These are phyloP conservation scores for Chernovozyma aurita DNA, from an alignment of 1,139 yeast species.

Conservation along the genomic window DNA sequence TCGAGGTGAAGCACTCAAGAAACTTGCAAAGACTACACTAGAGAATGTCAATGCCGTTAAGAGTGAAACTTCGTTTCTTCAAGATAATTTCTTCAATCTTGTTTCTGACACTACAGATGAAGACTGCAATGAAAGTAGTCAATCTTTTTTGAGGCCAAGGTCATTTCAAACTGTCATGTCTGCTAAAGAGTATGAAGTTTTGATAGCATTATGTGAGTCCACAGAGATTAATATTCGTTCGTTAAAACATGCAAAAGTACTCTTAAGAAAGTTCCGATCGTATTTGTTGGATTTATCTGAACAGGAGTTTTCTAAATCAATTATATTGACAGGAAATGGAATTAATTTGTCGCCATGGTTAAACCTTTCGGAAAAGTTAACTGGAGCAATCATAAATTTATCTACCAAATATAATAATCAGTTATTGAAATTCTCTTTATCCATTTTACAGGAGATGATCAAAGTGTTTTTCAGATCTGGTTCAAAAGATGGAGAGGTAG, in stretches of 20 bases:
- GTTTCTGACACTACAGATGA: conserved; percentile 18
- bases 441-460: conserved; percentile 27
- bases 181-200: conserved; percentile 63
- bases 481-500: conserved; percentile 6
- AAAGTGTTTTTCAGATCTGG: conserved; percentile 17
- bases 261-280: conserved; percentile 50
- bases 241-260: conserved; percentile 44
- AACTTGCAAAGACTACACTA: conserved; percentile 20
- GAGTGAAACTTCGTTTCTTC: conserved; percentile 3
- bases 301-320: conserved; percentile 38
- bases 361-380: conserved; percentile 29
- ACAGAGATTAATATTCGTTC: conserved; percentile 17
- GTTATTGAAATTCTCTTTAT: conserved; percentile 21
- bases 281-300: conserved; percentile 59
- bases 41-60: conserved; percentile 1
- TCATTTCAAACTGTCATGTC: conserved; percentile 37
- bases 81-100: conserved; percentile 23
- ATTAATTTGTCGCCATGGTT: conserved; percentile 37
- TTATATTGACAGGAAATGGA: conserved; percentile 16
- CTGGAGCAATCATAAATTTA: conserved; percentile 35
- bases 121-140: conserved; percentile 5
- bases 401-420: conserved; percentile 27
- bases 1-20: conserved; percentile 58
- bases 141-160: conserved; percentile 1
- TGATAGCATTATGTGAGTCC: conserved; percentile 56